Evolutionary conservation across 1,284 basidiomycete species (phyloP).

Genomic region (Cryptococcus sp.): DNA sequence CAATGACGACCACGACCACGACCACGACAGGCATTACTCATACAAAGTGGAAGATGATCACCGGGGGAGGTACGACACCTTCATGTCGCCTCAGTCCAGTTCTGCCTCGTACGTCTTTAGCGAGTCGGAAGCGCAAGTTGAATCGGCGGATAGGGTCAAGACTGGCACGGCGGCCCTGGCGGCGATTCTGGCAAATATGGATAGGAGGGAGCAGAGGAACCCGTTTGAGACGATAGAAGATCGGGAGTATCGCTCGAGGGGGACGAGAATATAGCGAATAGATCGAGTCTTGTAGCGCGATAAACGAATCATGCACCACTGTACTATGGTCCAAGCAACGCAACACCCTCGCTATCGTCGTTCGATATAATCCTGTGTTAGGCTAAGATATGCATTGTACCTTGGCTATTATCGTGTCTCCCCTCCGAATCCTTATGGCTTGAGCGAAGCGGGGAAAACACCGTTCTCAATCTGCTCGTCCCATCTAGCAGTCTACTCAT

Average conservation of each 20-base stretch:
- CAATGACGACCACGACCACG: background rate
- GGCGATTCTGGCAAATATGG: conserved; percentile 17
- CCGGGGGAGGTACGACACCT: background rate
- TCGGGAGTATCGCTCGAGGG: background rate
- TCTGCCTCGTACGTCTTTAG: conserved; percentile 89
- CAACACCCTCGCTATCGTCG: no score
- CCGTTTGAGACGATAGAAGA: conserved; percentile 5
- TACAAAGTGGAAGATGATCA: background rate
- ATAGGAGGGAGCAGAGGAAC: conserved; percentile 8
- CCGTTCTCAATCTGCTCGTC: conserved; percentile 89
- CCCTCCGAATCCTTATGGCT: no score
- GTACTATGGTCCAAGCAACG: no score
- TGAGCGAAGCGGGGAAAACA: conserved; percentile 84
- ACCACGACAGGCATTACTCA: background rate
- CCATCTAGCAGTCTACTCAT: conserved; percentile 66
- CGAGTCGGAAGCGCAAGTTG: conserved; percentile 9
- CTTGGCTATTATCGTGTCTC: no score
- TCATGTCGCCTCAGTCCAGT: conserved; percentile 45
- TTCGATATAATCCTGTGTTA: no score
- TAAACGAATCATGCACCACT: no score
- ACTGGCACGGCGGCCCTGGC: conserved; percentile 26
- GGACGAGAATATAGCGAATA: background rate
- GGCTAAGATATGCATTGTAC: no score
- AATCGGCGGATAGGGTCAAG: conserved; percentile 13
- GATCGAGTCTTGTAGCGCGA: no score